Evolutionary conservation across 441 rosid species (phyloP).

Genomic region (Hura crepitans): DNA sequence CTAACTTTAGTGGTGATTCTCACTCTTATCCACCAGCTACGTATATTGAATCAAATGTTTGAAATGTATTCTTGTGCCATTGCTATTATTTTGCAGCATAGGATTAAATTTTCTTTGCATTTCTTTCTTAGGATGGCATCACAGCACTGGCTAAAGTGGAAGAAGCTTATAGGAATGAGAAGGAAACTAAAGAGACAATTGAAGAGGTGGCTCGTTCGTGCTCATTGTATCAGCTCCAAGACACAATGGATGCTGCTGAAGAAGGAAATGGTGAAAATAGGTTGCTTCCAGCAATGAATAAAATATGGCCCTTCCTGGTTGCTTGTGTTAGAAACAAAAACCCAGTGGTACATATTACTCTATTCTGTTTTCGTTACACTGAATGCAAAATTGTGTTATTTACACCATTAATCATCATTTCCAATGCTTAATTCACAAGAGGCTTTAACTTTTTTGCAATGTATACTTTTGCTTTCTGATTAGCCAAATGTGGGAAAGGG

Average conservation of each 20-base stretch:
- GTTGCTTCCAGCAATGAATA: constrained; percentile 86
- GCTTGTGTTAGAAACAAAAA: constrained; percentile 57
- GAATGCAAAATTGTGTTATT: neutral
- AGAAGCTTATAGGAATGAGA: constrained; percentile 68
- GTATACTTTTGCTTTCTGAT: constrained; percentile 2
- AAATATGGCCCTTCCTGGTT: constrained; percentile 83
- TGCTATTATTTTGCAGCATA: neutral
- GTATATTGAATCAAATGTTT: neutral
- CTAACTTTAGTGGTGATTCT: neutral
- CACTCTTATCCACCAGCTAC: neutral
- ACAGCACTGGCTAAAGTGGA: constrained; percentile 66
- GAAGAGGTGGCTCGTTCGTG: constrained; percentile 52
- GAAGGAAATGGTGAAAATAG: constrained; percentile 74
- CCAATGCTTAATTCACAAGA: neutral
- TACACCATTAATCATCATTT: neutral
- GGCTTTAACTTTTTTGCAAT: neutral
- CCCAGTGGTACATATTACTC: constrained; percentile 47
- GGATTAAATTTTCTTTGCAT: neutral
- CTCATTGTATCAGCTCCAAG: constrained; percentile 69
- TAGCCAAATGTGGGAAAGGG: neutral
- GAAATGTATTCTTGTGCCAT: neutral
- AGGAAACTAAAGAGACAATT: constrained; percentile 58
- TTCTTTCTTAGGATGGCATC: constrained; percentile 55
- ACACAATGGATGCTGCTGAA: constrained; percentile 53
- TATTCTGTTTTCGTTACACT: neutral